These are phyloP conservation scores for Wallacemonas sp. DNA, from an alignment of 208 protist species.

Conservation along the genomic window DNA sequence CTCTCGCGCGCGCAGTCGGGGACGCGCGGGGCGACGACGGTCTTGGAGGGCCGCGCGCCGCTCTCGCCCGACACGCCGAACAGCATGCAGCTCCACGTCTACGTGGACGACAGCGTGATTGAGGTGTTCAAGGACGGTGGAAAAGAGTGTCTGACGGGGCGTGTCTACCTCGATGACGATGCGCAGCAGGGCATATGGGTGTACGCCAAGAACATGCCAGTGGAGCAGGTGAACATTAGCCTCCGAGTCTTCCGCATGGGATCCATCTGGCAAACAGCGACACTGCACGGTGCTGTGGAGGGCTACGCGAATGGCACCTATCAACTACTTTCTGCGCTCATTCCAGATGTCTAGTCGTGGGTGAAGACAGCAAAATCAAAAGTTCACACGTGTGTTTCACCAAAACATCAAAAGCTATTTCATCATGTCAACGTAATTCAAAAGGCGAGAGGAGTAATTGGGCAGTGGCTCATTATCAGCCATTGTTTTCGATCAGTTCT, in stretches of 20 bases:
- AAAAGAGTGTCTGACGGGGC: conserved; percentile 32
- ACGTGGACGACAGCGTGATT: conserved; percentile 28
- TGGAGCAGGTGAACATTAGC: not conserved
- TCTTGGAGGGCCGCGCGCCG: conserved; percentile 14
- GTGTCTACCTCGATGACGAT: conserved; percentile 24
- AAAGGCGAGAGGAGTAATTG: not conserved
- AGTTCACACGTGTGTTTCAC: too few relatives aligned
- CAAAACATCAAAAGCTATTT: not conserved
- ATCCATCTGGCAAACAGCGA: conserved; percentile 9
- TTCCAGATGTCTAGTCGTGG: not conserved
- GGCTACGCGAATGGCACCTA: conserved; percentile 4
- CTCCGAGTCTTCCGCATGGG: conserved; percentile 9
- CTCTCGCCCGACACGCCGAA: not conserved
- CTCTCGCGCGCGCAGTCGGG: conserved; percentile 13
- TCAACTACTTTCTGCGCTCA: not conserved
- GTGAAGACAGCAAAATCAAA: not conserved
- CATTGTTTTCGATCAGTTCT: not conserved
- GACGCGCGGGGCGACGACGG: not conserved
- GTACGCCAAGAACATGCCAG: conserved; percentile 17
- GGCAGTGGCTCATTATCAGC: too few relatives aligned
- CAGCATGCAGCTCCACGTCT: conserved; percentile 20
- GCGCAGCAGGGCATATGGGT: conserved; percentile 13
- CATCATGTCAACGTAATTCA: not conserved
- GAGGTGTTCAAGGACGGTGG: conserved; percentile 40
- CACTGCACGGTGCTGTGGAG: not conserved